These are phyloP conservation scores for Rhizophagus sp. DNA, from an alignment of 192 early-diverging fungal species.

Conservation along the genomic window DNA sequence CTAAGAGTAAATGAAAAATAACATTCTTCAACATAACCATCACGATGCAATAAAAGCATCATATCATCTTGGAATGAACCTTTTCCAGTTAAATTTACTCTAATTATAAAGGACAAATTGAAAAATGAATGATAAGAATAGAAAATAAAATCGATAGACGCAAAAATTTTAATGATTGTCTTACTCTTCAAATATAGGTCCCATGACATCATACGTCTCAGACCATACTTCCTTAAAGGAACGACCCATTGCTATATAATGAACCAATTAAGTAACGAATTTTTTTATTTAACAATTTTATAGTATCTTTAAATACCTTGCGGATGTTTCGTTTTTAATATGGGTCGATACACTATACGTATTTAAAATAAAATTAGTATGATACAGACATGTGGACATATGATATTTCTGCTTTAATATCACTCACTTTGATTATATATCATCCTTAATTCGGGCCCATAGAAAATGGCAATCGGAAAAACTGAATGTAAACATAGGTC, in stretches of 20 bases:
- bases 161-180: not conserved
- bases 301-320: conserved; percentile 24
- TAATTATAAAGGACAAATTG: not conserved
- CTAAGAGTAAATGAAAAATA: conserved; percentile 45
- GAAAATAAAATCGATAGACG: not conserved
- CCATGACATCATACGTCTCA: conserved; percentile 39
- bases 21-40: conserved; percentile 43
- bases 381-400: not conserved
- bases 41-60: conserved; percentile 21
- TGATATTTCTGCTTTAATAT: not conserved
- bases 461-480: conserved; percentile 2
- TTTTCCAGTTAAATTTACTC: conserved; percentile 9
- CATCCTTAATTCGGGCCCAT: conserved; percentile 1
- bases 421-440: conserved; percentile 27
- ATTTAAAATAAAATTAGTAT: not conserved
- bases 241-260: conserved; percentile 35
- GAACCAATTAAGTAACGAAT: not conserved
- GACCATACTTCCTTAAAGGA: conserved; percentile 34
- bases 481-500: conserved; percentile 4
- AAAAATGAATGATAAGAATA: not conserved
- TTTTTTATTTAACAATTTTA: too few species aligned
- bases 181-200: conserved; percentile 36
- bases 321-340: conserved; percentile 43
- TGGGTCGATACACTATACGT: conserved; percentile 33
- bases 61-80: conserved; percentile 19